Base-by-base conservation (phyloP, 176 grass and related monocot genomes). In the Dactylis glomerata region DNA sequence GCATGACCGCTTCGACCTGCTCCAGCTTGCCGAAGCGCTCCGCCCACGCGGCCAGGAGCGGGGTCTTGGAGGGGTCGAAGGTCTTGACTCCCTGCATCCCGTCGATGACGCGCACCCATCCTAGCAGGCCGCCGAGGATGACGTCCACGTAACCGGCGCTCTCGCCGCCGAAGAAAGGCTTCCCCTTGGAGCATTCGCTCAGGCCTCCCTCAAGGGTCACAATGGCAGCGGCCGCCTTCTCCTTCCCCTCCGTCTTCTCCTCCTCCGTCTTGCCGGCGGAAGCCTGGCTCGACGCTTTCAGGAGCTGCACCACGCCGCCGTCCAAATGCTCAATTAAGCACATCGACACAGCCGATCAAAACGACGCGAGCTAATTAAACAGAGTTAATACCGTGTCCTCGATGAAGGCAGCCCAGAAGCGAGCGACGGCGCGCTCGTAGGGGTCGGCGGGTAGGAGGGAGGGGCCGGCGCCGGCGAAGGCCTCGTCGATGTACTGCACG, bases 401-500 rank as follows among this genome's bases (percentile, higher is more conserved):
- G 9, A 64, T 64, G 61, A 64, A 64, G 28, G 61, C 61, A 3
- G 28, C 61, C 61, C 61, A 64, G 61, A 64, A 64, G 61, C 28
- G 61, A 64, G 61, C 61, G 61, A 64, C 30, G 61, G 61, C 61
- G 27, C 61, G 61, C 1, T 64, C 61, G 61, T 64, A 32, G 28
- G 61, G 61, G 61, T 64, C 61, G 61, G 61, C 61, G 28, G 61
- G 61, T 28, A 64, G 28, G 27, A 64, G 61, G 61, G 61, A 32
- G 28, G 61, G 15, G 28, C 61, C 28, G 61, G 5, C 2, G 28
- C 61, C 61, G 15, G 61, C 15, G 61, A 64, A 64, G 61, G 61
- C 61, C 61, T 64, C 61, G 28, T 64, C 61, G 61, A 64, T 64
- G 61, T 64, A 64, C 61, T 64, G 61, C 61, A 64, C 61, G 61